phyloP scores from a whole-genome alignment of 208 protist genomes.

The Histomonas meleagridis region DNA sequence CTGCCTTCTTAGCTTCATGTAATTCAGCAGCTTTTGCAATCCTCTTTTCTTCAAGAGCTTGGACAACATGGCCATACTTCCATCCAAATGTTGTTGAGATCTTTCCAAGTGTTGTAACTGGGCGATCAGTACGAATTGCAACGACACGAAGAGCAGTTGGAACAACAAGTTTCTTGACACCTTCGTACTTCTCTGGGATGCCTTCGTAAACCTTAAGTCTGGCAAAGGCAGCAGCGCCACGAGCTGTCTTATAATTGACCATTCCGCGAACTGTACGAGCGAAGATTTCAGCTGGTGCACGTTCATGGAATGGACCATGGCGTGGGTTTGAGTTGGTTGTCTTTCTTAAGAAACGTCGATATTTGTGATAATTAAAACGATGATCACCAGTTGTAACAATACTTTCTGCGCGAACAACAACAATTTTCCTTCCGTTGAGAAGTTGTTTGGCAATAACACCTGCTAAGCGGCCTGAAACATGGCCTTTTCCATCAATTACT shows the following conservation, averaged over 20 bases:
- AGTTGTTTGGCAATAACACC: constrained; percentile 89
- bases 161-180: constrained; percentile 65
- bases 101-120: constrained; percentile 61
- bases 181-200: constrained; percentile 67
- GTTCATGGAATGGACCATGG: constrained; percentile 87
- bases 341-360: constrained; percentile 73
- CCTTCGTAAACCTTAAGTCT: constrained; percentile 71
- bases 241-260: constrained; percentile 80
- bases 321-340: constrained; percentile 85
- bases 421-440: constrained; percentile 80
- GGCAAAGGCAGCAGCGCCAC: constrained; percentile 63
- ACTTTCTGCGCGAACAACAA: constrained; percentile 63
- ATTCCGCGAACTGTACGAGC: constrained; percentile 83
- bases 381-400: not conserved
- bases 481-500: constrained; percentile 85
- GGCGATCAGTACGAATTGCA: constrained; percentile 57
- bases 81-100: constrained; percentile 67
- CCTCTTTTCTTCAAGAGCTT: constrained; percentile 66
- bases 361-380: constrained; percentile 49
- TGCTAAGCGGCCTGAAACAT: constrained; percentile 87
- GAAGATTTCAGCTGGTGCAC: constrained; percentile 84
- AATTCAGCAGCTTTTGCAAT: constrained; percentile 48
- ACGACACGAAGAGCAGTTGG: constrained; percentile 65
- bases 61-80: constrained; percentile 67
- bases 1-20: not conserved